Evolutionary conservation across 208 protist genomes (phyloP).

Genomic region (Vickermania spadyakhi): DNA sequence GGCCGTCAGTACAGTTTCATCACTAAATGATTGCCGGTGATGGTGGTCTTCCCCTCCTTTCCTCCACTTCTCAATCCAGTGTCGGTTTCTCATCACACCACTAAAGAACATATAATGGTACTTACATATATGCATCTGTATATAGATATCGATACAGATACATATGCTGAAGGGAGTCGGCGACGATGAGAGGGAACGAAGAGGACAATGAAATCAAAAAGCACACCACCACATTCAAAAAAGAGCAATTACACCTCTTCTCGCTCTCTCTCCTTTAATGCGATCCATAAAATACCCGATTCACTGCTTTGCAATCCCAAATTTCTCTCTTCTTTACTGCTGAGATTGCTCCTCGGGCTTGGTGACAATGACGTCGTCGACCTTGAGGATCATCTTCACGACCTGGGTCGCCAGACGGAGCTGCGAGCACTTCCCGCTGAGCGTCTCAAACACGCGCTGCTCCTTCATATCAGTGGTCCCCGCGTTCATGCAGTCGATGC

Average conservation of each 20-base stretch:
- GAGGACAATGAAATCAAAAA: neutral
- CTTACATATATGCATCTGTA: too few relatives aligned
- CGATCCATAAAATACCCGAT: neutral
- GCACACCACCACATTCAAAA: neutral
- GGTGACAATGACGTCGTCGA: constrained; percentile 98
- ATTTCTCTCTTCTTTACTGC: too few relatives aligned
- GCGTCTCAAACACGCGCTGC: constrained; percentile 98
- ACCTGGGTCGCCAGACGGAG: constrained; percentile 99
- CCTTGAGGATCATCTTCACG: constrained; percentile 99
- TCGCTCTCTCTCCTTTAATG: neutral
- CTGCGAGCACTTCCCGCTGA: constrained; percentile 99
- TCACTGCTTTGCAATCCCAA: constrained; percentile 2
- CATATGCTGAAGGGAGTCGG: too few relatives aligned
- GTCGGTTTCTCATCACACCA: too few relatives aligned
- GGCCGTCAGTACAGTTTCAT: too few relatives aligned
- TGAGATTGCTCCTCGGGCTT: constrained; percentile 71
- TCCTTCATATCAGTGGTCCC: constrained; percentile 97
- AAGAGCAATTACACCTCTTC: neutral
- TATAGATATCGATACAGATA: too few relatives aligned
- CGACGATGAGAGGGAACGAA: too few relatives aligned
- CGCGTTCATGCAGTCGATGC: constrained; percentile 97
- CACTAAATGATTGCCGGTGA: too few relatives aligned
- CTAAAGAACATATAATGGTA: too few relatives aligned
- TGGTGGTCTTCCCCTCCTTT: too few relatives aligned
- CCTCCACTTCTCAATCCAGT: too few relatives aligned